Evolutionary conservation across 2,329 filamentous ascomycete genomes (phyloP), one percentile per base, ranked within the genome.

Genomic region (Ceratocystis papillata): DNA sequence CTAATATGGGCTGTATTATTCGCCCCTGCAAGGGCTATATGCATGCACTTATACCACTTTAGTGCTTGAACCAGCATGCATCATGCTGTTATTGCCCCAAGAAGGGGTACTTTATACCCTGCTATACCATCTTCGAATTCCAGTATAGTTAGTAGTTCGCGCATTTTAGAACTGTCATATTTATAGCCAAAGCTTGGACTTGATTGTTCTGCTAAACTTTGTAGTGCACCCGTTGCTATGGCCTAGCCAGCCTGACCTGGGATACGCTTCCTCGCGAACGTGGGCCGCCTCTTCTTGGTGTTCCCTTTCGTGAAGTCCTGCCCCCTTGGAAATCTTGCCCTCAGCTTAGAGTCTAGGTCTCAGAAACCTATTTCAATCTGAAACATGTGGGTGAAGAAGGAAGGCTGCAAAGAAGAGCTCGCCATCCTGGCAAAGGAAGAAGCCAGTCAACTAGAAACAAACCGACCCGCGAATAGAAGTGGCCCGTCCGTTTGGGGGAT

Each of bases 281-380:
- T 37, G 33, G 10, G 3, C 37, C 37, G 3, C 12, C 37, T 12
- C 37, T 12, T 41, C 37, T 41, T 41, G 37, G 37, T 41, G 3
- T 41, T 15, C 10, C 22, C 28, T 25, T 53, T 53, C 22, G 20
- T 53, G 22, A 25, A 15, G 22, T 28, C 48, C 20, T 53, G 37
- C 10, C 33, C 48, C 48, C 48, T 53, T 53, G 48, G 48, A 53
- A 53, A 37, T 37, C 25, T 59, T 59, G 55, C 33, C 30, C 33
- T 30, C 28, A 59, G 55, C 55, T 59, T 2, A n/a, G 55, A 59
- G 55, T 37, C 55, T n/a, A 12, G 55, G 55, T 59, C 55, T 59
- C 55, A 59, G 12, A 59, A 59, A 22, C 55, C 55, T 8, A 59
- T 59, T 59, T 59, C 55, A 59, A 59, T 59, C 55, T 59, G 55